Percentiles rank a stretch among this genome's conserved stretches.
Conservation (phyloP, 306 rosid genomes). For the Ormosia emarginata region DNA sequence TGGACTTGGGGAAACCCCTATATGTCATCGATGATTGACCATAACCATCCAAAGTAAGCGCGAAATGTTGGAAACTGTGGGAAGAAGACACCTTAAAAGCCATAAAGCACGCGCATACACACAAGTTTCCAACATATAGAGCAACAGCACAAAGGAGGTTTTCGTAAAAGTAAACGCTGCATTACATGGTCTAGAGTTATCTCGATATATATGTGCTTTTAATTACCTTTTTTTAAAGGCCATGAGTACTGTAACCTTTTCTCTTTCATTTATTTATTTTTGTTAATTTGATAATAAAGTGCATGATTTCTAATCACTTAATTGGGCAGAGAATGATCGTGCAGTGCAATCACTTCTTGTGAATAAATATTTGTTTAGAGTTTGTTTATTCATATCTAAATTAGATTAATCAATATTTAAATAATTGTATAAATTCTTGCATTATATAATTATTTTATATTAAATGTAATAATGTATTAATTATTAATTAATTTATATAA, state of each 20-base stretch:
- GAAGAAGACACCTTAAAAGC: conserved; percentile 12
- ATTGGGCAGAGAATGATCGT: conserved; percentile 12
- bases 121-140: neutral
- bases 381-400: too few species aligned
- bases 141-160: neutral
- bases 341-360: neutral
- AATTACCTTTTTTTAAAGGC: neutral
- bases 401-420: too few species aligned
- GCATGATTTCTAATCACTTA: neutral
- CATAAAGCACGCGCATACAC: neutral
- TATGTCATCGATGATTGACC: neutral
- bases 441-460: too few species aligned
- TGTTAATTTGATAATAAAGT: neutral
- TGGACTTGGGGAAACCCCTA: neutral
- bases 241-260: neutral
- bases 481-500: too few species aligned
- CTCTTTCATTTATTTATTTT: neutral
- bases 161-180: neutral
- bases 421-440: too few species aligned
- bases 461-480: too few species aligned
- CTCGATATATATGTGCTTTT: neutral
- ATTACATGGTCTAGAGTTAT: neutral
- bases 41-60: neutral
- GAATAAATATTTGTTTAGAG: neutral
- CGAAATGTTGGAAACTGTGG: neutral